Evolutionary conservation across 192 early-diverging fungal genomes (phyloP).

Genomic region (Lunasporangiospora selenospora): DNA sequence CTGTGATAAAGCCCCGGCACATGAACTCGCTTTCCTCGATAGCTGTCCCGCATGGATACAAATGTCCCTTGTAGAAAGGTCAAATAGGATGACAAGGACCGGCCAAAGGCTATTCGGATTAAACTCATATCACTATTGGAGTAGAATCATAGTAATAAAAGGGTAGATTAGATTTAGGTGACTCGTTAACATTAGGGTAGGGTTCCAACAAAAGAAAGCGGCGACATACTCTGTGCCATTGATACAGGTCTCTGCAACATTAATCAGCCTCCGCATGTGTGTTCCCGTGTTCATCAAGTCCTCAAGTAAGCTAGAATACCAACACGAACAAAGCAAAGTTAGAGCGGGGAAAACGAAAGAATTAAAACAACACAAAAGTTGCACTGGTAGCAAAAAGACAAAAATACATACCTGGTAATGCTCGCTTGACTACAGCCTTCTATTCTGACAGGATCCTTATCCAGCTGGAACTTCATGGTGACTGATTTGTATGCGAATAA

Average conservation of each 20-base stretch:
- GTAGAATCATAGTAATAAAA: too few species aligned
- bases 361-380: neutral
- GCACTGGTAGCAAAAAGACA: neutral
- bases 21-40: neutral
- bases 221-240: constrained; percentile 32
- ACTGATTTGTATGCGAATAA: constrained; percentile 17
- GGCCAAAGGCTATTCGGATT: constrained; percentile 47
- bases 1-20: constrained; percentile 40
- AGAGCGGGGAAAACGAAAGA: neutral
- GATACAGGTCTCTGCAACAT: constrained; percentile 28
- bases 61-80: constrained; percentile 42
- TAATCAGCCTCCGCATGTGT: constrained; percentile 32
- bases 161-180: too few species aligned
- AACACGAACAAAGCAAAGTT: neutral
- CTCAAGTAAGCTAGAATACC: constrained; percentile 17
- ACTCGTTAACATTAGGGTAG: too few species aligned
- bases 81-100: constrained; percentile 34
- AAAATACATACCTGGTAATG: constrained; percentile 12
- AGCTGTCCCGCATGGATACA: constrained; percentile 21
- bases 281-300: constrained; percentile 33
- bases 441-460: constrained; percentile 7
- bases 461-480: constrained; percentile 12
- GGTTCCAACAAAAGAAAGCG: too few species aligned
- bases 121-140: constrained; percentile 41
- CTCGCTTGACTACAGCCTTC: constrained; percentile 30